Evolutionary conservation across 306 rosid species (phyloP), one percentile per base, ranked within the genome.

Genomic region (Vigna radiata): DNA sequence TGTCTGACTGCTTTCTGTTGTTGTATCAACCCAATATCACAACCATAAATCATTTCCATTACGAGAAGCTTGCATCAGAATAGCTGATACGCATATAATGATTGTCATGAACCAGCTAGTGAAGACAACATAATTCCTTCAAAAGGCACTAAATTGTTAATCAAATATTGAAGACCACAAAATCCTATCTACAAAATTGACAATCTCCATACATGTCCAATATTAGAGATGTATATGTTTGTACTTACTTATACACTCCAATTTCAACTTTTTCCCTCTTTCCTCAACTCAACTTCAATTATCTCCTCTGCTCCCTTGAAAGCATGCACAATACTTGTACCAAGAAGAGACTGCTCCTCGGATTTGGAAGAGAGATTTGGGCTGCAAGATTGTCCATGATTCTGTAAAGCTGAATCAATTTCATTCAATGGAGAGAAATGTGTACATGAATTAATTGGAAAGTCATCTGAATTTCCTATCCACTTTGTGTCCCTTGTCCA

Each of bases 31-130:
- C 98, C 98, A 94, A 81, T 78, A 88, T 68, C 97, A 94, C 27
- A 94, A 73, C 98, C 98, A 94, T 82, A 94, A 79, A 89, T 94
- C 98, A 85, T 92, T 92, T 68, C 97, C 98, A 70, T 90, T 92
- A 74, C 96, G 97, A 43, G 97, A 89, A 80, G 91, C 97, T 89
- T 94, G 97, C 98, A 94, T 94, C 69, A 94, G 70, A 79, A 88
- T 77, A 77, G 97, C 96, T 43, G 98, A 92, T 54, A 88, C 77
- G 84, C 88, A 87, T 79, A 92, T 90, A 73, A 89, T 72, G 77
- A 79, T 71, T 33, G 92, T 83, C 55, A 92, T 85, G 79, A 84
- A 70, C 91, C 91, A 85, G 75, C 98, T 92, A 82, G 90, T 87
- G 80, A 85, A 94, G 64, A 82, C 84, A 66, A 95, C 96, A 83